Evolutionary conservation across 108 stramenopile species (phyloP), one percentile per base, ranked within the genome.

Genomic region (Pseudonitzschia pungens): DNA sequence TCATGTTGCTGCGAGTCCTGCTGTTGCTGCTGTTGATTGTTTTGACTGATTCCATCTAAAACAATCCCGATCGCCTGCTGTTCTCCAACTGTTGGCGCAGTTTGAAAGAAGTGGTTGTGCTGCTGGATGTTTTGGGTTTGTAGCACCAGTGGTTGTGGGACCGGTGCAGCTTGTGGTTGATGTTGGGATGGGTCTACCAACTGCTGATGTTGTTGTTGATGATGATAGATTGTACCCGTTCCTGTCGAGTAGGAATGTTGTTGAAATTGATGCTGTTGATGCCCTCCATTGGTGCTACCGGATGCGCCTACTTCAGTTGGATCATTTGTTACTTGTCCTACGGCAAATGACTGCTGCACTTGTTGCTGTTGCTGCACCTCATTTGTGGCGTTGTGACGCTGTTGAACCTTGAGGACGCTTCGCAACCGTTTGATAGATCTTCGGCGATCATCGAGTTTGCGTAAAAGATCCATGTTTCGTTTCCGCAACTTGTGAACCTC

Each of bases 261-360:
- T 9, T 65, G 64, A n/a, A 42, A 43, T 65, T 65, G 64, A 9
- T 65, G 64, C 42, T 65, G 64, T 65, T 40, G 60, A 14, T 59
- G 57, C 12, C n/a, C 20, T 40, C 33, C 41, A 41, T 16, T 65
- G 42, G 16, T 43, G 42, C 22, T 24, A 4, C 12, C 24, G 11
- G 24, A 54, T 54, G 53, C 7, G 11, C n/a, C n/a, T 54, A 24
- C 24, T 54, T 4, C 4, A 58, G n/a, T 26, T 31, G 2, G 24
- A 33, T 21, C 26, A 10, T 58, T 65, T 4, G 24, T 62, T 62
- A 20, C 5, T 62, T 22, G 22, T 6, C 28, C 28, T 32, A 24
- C 64, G 5, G 57, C 15, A 9, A 31, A 16, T 3, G 64, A 18
- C 5, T 65, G 40, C 21, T 18, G 18, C 24, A 43, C 32, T 43